These are phyloP conservation scores for Pyrus pyrifolia DNA, from an alignment of 306 rosid species.

Conservation along the genomic window DNA sequence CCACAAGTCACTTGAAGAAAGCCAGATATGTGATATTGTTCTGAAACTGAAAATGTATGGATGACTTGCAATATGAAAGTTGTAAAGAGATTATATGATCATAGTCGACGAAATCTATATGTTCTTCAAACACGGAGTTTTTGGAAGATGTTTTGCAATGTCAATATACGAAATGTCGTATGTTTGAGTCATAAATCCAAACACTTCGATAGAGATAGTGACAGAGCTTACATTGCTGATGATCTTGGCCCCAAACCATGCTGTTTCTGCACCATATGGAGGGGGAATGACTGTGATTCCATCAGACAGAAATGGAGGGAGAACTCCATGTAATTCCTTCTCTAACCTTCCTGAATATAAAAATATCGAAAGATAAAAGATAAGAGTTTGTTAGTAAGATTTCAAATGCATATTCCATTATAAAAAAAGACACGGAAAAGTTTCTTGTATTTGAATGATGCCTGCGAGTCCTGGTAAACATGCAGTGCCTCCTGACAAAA, in stretches of 20 bases:
- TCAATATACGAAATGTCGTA: neutral
- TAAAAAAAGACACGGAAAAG: neutral
- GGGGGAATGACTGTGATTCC: slow-evolving; percentile 69
- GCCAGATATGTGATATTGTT: neutral
- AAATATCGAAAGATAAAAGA: slow-evolving; percentile 12
- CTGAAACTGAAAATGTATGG: neutral
- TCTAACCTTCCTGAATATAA: slow-evolving; percentile 58
- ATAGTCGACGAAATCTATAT: neutral
- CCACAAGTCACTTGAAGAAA: neutral
- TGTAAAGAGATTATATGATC: no score
- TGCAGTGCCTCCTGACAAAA: slow-evolving; percentile 74
- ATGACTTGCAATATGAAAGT: neutral
- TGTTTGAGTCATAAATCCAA: neutral
- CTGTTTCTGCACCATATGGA: slow-evolving; percentile 69
- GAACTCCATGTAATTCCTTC: slow-evolving; percentile 54
- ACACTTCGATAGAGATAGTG: neutral
- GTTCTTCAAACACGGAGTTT: neutral
- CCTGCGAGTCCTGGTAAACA: slow-evolving; percentile 95
- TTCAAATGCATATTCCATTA: slow-evolving; percentile 8
- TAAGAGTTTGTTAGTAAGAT: slow-evolving; percentile 5
- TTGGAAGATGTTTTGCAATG: neutral
- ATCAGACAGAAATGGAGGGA: slow-evolving; percentile 45
- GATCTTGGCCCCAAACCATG: slow-evolving; percentile 87
- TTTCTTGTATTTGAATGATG: slow-evolving; percentile 6
- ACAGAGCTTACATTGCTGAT: slow-evolving; percentile 66